A percentile compares a stretch with the other conserved stretches of the same genome.
Conservation (phyloP, 140 eudicot species). For the Senecio squalidus region DNA sequence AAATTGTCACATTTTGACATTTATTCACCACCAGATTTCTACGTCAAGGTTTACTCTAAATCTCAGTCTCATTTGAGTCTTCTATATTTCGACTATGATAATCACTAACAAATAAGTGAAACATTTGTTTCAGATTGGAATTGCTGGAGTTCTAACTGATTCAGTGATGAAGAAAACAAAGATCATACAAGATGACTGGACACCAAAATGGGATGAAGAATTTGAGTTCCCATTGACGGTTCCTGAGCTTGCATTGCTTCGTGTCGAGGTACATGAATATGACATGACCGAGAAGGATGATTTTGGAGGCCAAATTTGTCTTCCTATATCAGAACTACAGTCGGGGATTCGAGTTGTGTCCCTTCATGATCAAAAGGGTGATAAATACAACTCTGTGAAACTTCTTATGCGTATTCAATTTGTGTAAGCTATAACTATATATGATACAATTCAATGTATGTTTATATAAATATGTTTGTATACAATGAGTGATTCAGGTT, state of each 20-base stretch:
- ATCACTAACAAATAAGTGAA: background rate
- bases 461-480: no score
- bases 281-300: slow-evolving; percentile 68
- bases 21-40: slow-evolving; percentile 89
- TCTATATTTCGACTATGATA: background rate
- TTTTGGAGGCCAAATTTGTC: slow-evolving; percentile 90
- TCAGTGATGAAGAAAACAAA: slow-evolving; percentile 50
- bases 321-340: slow-evolving; percentile 65
- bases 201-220: slow-evolving; percentile 71
- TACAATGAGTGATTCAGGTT: no score
- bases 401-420: slow-evolving; percentile 68
- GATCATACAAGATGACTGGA: slow-evolving; percentile 68
- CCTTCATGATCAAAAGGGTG: slow-evolving; percentile 58
- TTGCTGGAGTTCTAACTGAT: slow-evolving; percentile 78
- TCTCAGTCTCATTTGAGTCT: background rate
- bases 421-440: slow-evolving; percentile 18
- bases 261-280: slow-evolving; percentile 74
- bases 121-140: slow-evolving; percentile 46
- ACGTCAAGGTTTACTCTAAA: slow-evolving; percentile 47
- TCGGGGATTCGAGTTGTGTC: slow-evolving; percentile 76
- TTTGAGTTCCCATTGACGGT: no score
- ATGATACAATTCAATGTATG: no score
- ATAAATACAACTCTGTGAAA: slow-evolving; percentile 61
- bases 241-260: slow-evolving; percentile 68
- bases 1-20: slow-evolving; percentile 59